Evolutionary conservation across 1,139 yeast species (phyloP).

Genomic region (Candida buenavistaensis): DNA sequence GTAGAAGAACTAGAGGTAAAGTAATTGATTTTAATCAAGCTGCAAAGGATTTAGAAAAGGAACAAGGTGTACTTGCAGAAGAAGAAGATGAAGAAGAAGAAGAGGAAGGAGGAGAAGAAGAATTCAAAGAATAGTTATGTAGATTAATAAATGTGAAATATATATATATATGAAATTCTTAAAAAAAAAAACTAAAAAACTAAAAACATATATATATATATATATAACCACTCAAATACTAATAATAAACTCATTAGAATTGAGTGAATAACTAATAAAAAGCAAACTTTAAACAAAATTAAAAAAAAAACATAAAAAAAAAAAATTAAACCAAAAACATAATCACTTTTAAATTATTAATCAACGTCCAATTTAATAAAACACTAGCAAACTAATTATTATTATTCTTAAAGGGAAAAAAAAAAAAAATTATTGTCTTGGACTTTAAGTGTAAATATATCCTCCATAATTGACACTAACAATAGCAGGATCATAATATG

Average conservation of each 20-base stretch:
- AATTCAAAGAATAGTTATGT: slow-evolving; percentile 3
- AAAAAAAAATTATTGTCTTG: background rate
- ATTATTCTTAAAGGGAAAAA: too few species aligned
- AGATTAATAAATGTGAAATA: background rate
- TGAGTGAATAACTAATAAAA: background rate
- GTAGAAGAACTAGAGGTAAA: slow-evolving; percentile 90
- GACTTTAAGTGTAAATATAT: background rate
- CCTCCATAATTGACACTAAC: slow-evolving; percentile 1
- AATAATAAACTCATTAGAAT: background rate
- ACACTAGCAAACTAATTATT: too few species aligned
- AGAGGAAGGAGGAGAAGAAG: slow-evolving; percentile 9
- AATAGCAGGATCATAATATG: slow-evolving; percentile 6
- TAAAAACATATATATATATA: background rate
- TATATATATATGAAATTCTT: slow-evolving; percentile 1
- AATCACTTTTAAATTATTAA: too few species aligned
- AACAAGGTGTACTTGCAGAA: slow-evolving; percentile 42
- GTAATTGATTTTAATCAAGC: slow-evolving; percentile 85
- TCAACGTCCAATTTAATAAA: too few species aligned
- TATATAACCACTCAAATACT: background rate
- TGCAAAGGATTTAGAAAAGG: slow-evolving; percentile 67
- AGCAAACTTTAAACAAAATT: background rate
- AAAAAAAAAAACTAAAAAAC: background rate
- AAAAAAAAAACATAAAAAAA: background rate
- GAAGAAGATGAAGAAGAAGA: slow-evolving; percentile 52
- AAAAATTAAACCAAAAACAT: background rate